Percentiles rank a stretch among this genome's conserved stretches.
These are phyloP conservation scores for Fusarium sp. DNA, from an alignment of 2,329 filamentous ascomycete species.

Conservation along the genomic window DNA sequence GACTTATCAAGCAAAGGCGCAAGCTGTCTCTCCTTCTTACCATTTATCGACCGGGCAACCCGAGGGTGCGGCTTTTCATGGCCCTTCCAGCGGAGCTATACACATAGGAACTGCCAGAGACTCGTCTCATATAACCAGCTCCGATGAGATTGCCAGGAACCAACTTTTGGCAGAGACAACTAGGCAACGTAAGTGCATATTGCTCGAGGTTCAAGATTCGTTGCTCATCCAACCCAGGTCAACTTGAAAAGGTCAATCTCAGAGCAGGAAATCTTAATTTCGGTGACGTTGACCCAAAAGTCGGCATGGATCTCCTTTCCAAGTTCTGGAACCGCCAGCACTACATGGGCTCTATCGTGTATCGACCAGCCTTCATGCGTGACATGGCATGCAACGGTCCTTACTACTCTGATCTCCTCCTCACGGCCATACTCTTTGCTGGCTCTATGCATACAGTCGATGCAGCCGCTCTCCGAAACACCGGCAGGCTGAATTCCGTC, in stretches of 20 bases:
- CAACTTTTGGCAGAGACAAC: conserved; percentile 30
- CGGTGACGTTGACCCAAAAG: conserved; percentile 50
- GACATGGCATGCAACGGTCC: conserved; percentile 64
- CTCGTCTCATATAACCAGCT: fast-evolving
- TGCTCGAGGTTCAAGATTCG: conserved; percentile 8
- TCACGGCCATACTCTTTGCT: conserved; percentile 63
- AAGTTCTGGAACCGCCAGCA: conserved; percentile 66
- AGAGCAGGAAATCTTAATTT: conserved; percentile 1
- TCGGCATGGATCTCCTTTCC: conserved; percentile 61
- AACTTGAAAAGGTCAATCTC: conserved; percentile 4
- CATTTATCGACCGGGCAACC: neutral
- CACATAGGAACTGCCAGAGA: neutral
- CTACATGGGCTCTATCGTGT: conserved; percentile 55
- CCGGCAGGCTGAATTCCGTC: neutral
- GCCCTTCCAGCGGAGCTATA: conserved; percentile 32
- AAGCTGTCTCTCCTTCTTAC: neutral
- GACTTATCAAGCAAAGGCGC: neutral
- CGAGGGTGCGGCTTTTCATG: conserved; percentile 40
- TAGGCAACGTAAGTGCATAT: conserved; percentile 18
- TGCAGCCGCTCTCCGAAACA: neutral
- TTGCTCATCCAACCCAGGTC: neutral
- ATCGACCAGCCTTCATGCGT: conserved; percentile 63
- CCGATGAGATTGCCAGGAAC: neutral
- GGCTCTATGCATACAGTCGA: conserved; percentile 32
- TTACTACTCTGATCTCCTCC: conserved; percentile 65